Evolutionary conservation across 768 basidiomycete species (phyloP).

Genomic region (Termitomyces sp.): DNA sequence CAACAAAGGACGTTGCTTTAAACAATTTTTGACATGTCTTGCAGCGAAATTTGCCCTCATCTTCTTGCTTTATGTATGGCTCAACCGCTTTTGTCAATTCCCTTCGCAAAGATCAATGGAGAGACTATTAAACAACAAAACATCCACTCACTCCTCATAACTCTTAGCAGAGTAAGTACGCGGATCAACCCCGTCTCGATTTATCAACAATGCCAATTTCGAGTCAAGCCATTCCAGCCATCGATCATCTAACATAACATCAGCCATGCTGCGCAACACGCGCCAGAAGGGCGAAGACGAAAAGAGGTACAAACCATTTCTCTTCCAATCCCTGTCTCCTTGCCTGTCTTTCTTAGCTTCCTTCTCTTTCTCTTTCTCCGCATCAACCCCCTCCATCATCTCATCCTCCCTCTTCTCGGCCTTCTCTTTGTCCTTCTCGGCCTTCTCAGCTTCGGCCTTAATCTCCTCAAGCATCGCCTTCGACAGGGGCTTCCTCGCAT

Average conservation of each 20-base stretch:
- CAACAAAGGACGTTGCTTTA: conserved; percentile 94
- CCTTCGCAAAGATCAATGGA: conserved; percentile 34
- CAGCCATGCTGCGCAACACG: not conserved
- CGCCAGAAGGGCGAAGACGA: not conserved
- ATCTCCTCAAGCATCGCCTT: conserved; percentile 57
- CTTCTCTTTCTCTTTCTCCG: conserved; percentile 23
- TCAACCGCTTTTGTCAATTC: conserved; percentile 78
- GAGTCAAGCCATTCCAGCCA: conserved; percentile 89
- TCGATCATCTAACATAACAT: conserved; percentile 57
- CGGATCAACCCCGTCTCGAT: conserved; percentile 76
- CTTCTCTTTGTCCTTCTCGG: conserved; percentile 37
- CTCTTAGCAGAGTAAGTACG: conserved; percentile 86
- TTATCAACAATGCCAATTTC: conserved; percentile 77
- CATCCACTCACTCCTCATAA: conserved; percentile 67
- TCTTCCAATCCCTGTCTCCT: conserved; percentile 42
- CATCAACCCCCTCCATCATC: conserved; percentile 24
- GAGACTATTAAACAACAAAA: not conserved
- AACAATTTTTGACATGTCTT: conserved; percentile 96
- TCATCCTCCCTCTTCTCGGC: conserved; percentile 38
- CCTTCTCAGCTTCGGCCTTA: conserved; percentile 51
- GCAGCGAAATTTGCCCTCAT: conserved; percentile 95
- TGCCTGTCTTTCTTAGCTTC: conserved; percentile 20
- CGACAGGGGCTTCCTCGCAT: conserved; percentile 74
- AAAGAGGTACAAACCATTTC: conserved; percentile 50
- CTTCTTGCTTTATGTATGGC: conserved; percentile 87